These are phyloP conservation scores for Cicer bijugum DNA, from an alignment of 306 rosid species.

Conservation along the genomic window DNA sequence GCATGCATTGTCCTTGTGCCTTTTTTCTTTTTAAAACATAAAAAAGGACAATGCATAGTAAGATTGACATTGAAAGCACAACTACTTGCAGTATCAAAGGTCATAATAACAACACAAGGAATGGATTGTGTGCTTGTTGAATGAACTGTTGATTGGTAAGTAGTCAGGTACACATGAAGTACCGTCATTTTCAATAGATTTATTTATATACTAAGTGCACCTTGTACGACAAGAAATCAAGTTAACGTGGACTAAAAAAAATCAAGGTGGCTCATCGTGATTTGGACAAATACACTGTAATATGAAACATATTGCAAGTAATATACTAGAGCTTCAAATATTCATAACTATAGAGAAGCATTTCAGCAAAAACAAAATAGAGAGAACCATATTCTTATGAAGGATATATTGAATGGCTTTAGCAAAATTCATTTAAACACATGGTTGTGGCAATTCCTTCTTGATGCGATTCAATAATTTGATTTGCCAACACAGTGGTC, in stretches of 20 bases:
- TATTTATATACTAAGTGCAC: too few species aligned
- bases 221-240: too few species aligned
- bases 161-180: background rate
- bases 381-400: conserved; percentile 45
- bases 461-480: conserved; percentile 35
- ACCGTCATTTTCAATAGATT: background rate
- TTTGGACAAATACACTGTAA: too few species aligned
- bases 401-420: too few species aligned
- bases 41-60: conserved; percentile 33
- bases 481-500: conserved; percentile 41
- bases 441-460: too few species aligned
- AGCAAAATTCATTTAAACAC: too few species aligned
- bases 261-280: too few species aligned
- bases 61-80: conserved; percentile 35
- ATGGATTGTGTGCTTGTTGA: background rate
- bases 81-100: background rate
- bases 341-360: too few species aligned
- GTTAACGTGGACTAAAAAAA: too few species aligned
- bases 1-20: conserved; percentile 25
- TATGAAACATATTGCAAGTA: too few species aligned
- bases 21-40: background rate
- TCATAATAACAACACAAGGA: background rate
- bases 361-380: too few species aligned
- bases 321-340: too few species aligned
- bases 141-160: background rate